Evolutionary conservation across 225 moss, liverwort and hornwort species (phyloP), one percentile per base, ranked within the genome.

Genomic region (Pseudoscleropodium purum): DNA sequence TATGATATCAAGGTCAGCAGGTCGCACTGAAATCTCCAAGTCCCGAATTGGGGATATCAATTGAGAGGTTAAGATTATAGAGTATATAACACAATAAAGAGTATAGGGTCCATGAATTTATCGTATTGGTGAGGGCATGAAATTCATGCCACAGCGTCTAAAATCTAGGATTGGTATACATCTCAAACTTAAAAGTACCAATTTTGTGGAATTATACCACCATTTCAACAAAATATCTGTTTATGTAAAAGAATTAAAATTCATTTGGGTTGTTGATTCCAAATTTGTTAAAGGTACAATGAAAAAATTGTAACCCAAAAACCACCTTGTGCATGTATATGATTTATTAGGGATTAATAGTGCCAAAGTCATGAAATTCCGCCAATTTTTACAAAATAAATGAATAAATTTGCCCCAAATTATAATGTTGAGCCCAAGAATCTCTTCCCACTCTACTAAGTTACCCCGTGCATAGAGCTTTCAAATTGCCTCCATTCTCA

Each of bases 191-290:
- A 21, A 57, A 57, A 2, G 57, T 57, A 57, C 20, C 9, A 57
- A 57, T 57, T 57, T 57, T 8, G 57, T 57, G 21, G 57, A 57
- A 57, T 47, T 47, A 47, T 57, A 59, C 10, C 21, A 9, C 57
- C 59, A 23, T 21, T 59, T 59, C 23, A 59, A 23, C 21, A 1
- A 21, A 59, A 23, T 59, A 59, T 59, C 4, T 9, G 21, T 59
- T 9, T 23, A 21, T 9, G 4, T 25, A 79, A 26, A 37, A 11
- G 26, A 26, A 26, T 26, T 0, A 77, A 51, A 18, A 78, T n/a
- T 79, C 5, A 7, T 27, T n/a, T 26, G 17, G 37, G 3, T 57
- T 37, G 27, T 11, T 0, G 1, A 78, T 52, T 0, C 11, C 56
- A 79, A 79, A n/a, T 27, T 0, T 27, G 8, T 17, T 3, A 25